Base-by-base conservation (phyloP, 1,284 basidiomycete genomes). In the Spongispora temasekensis region DNA sequence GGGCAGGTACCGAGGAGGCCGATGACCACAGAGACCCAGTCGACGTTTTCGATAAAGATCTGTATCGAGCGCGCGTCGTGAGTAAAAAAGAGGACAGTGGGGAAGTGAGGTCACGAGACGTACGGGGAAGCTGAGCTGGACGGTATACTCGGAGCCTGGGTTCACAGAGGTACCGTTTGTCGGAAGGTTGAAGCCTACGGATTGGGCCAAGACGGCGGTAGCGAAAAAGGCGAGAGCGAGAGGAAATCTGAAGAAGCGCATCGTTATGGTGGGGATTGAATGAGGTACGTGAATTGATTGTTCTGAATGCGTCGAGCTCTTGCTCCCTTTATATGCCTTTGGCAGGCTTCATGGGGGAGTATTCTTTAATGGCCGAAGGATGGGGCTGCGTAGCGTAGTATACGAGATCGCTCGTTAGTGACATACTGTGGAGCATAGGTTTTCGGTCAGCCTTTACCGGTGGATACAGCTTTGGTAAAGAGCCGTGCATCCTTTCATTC, bases 1-100 rank as follows among this genome's bases (percentile, higher is more conserved):
- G 37, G n/a, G 31, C n/a, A 44, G 17, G 34, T 25, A 37, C 21
- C 25, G 28, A 28, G 46, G 31, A 46, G 19, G 15, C 28, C 21
- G 21, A 46, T 9, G 10, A 15, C 31, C 21, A 61, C 8, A 28
- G 13, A 61, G 21, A 44, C n/a, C 58, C n/a, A 42, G 13, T 42
- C 30, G 35, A 32, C 30, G 17, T 59, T 55, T 46, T 60, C 30
- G 31, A 31, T 6, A 5, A 44, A 44, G 31, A 40, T 61, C 59
- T 60, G 30, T 3, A 50, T 30, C 21, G 48, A 35, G 13, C 19
- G 8, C 5, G 5, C 7, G 10, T 23, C n/a, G n/a, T n/a, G n/a
- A n/a, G 25, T 28, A 9, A 21, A 34, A 13, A 34, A 28, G 17
- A n/a, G 19, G n/a, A n/a, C n/a, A 37, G 12, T 7, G 10, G 25